Percentiles rank a stretch among this genome's conserved stretches.
These are phyloP conservation scores for Lolium perenne DNA, from an alignment of 176 grass and related monocot species.

Conservation along the genomic window DNA sequence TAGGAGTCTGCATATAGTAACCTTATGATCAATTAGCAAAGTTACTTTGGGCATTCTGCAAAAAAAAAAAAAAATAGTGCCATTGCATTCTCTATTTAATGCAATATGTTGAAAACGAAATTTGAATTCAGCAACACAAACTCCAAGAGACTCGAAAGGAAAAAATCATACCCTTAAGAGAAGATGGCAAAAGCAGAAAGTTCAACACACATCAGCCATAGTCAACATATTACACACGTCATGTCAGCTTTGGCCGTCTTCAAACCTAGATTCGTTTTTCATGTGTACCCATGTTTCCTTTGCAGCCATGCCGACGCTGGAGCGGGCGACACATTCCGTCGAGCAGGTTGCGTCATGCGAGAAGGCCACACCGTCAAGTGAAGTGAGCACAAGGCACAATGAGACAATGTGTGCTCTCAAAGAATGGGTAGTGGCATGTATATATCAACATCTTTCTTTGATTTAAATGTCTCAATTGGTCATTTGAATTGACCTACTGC, in stretches of 20 bases:
- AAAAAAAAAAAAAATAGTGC: conserved; percentile 11
- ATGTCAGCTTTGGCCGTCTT: conserved; percentile 54
- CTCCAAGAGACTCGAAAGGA: no score
- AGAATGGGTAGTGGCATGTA: not conserved
- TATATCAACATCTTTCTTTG: not conserved
- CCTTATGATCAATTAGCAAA: not conserved
- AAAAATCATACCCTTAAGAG: no score
- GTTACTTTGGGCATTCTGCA: not conserved
- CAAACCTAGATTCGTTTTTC: conserved; percentile 54
- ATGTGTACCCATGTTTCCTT: conserved; percentile 59
- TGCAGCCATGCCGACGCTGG: conserved; percentile 32
- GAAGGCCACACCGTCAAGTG: not conserved
- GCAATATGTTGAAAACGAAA: not conserved
- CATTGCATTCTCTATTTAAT: conserved; percentile 20
- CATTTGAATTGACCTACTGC: no score
- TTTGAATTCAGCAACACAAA: no score
- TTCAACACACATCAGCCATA: conserved; percentile 13
- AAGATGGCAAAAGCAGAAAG: not conserved
- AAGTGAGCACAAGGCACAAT: not conserved
- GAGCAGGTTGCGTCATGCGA: not conserved
- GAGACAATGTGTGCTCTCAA: not conserved
- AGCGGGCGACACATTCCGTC: not conserved
- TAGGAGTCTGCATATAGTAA: conserved; percentile 60
- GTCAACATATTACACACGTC: conserved; percentile 44
- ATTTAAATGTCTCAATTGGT: not conserved